phyloP scores from a whole-genome alignment of 768 basidiomycete species.

The Lyophyllum decastes region DNA sequence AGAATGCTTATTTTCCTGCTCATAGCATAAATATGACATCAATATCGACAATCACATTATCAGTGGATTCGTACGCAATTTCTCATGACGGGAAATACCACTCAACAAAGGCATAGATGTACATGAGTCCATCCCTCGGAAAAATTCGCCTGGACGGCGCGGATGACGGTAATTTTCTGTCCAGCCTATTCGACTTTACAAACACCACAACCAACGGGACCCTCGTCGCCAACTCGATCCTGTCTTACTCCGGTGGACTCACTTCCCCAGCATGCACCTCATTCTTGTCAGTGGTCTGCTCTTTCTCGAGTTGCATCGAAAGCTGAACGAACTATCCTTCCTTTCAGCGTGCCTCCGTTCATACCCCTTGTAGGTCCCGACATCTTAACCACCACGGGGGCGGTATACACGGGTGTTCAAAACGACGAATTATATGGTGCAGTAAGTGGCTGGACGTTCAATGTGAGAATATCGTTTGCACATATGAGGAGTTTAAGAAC shows the following conservation, averaged over 20 bases:
- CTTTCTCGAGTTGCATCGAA: not conserved
- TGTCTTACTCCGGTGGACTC: conserved; percentile 21
- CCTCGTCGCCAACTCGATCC: conserved; percentile 24
- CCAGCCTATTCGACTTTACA: conserved; percentile 27
- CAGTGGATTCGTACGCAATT: conserved; percentile 14
- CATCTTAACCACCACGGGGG: conserved; percentile 23
- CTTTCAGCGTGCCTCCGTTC: conserved; percentile 21
- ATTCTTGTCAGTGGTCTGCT: conserved; percentile 21
- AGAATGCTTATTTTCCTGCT: not conserved
- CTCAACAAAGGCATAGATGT: conserved; percentile 20
- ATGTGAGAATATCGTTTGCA: conserved; percentile 1
- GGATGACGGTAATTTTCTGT: conserved; percentile 20
- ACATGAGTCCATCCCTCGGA: conserved; percentile 26
- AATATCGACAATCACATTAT: conserved; percentile 14
- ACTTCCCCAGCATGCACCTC: conserved; percentile 22
- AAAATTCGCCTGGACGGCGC: conserved; percentile 28
- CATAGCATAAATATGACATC: conserved; percentile 18
- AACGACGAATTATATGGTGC: conserved; percentile 27
- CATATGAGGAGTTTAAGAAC: not conserved
- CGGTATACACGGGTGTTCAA: conserved; percentile 26
- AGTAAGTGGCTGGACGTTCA: conserved; percentile 19
- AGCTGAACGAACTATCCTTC: no score
- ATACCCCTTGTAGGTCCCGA: conserved; percentile 23
- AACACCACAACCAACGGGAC: conserved; percentile 27
- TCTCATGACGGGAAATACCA: not conserved